These are phyloP conservation scores for Melastoma candidum DNA, from an alignment of 441 rosid genomes.

Conservation along the genomic window DNA sequence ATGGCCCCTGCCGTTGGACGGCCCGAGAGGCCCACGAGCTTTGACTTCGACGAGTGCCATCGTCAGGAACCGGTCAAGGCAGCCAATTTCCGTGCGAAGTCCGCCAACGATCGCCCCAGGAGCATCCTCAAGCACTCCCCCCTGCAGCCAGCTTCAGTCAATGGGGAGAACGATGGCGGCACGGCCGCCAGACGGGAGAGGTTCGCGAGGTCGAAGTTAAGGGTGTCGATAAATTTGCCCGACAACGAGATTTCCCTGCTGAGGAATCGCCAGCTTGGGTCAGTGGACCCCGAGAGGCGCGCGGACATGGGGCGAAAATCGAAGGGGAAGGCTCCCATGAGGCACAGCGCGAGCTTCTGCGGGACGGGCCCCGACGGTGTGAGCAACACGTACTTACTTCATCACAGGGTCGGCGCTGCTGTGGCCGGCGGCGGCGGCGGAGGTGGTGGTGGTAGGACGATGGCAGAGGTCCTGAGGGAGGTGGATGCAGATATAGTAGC, in stretches of 20 bases:
- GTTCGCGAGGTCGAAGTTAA: constrained; percentile 53
- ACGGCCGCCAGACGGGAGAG: constrained; percentile 37
- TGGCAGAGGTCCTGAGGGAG: constrained; percentile 65
- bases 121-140: constrained; percentile 81
- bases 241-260: constrained; percentile 81
- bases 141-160: constrained; percentile 27
- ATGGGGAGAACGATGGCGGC: neutral
- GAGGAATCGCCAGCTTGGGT: constrained; percentile 50
- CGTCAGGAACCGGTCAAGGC: constrained; percentile 14
- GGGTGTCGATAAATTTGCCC: constrained; percentile 91
- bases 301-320: constrained; percentile 9
- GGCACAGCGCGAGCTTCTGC: constrained; percentile 26
- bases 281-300: constrained; percentile 29
- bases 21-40: constrained; percentile 20
- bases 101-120: constrained; percentile 53
- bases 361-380: constrained; percentile 2
- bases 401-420: neutral
- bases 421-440: constrained; percentile 10
- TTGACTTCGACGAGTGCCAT: constrained; percentile 15
- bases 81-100: constrained; percentile 31
- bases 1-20: constrained; percentile 83
- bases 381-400: neutral
- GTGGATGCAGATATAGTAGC: constrained; percentile 79
- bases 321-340: constrained; percentile 41
- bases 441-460: constrained; percentile 37